Conservation (phyloP, 768 basidiomycete species). For the Cyclocybe aegerita region DNA sequence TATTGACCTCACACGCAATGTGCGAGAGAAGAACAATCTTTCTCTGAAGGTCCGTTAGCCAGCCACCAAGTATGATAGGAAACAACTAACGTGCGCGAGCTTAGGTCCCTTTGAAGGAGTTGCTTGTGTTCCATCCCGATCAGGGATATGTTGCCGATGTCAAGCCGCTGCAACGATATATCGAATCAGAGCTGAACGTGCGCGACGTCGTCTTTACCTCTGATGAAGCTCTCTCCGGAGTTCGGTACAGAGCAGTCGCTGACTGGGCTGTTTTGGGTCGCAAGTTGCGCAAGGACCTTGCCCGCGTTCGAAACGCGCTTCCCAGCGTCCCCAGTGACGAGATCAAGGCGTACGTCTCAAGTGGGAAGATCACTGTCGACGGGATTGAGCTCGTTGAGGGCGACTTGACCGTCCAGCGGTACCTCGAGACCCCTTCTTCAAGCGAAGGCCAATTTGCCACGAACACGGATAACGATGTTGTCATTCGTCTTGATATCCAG, state of each 20-base stretch:
- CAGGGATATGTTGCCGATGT: slow-evolving; percentile 83
- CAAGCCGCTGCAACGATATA: slow-evolving; percentile 80
- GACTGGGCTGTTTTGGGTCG: slow-evolving; percentile 95
- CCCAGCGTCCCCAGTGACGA: slow-evolving; percentile 79
- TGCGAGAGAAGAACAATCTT: slow-evolving; percentile 84
- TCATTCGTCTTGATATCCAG: slow-evolving; percentile 88
- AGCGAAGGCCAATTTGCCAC: slow-evolving; percentile 70
- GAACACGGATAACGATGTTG: slow-evolving; percentile 93
- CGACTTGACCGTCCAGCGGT: slow-evolving; percentile 90
- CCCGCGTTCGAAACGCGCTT: slow-evolving; percentile 84
- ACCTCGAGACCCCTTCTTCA: slow-evolving; percentile 73
- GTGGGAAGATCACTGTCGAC: slow-evolving; percentile 80
- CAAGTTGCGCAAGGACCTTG: slow-evolving; percentile 91
- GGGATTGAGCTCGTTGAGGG: slow-evolving; percentile 88
- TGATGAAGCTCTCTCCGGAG: slow-evolving; percentile 82
- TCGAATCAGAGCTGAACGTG: slow-evolving; percentile 94
- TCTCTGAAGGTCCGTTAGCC: slow-evolving; percentile 76
- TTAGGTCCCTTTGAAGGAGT: slow-evolving; percentile 89
- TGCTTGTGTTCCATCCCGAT: slow-evolving; percentile 92
- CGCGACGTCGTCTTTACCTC: slow-evolving; percentile 87
- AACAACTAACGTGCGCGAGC: too few relatives aligned
- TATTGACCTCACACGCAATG: slow-evolving; percentile 86
- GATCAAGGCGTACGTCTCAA: slow-evolving; percentile 72
- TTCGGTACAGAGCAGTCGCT: slow-evolving; percentile 87
- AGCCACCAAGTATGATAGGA: too few relatives aligned